A percentile compares a stretch with the other conserved stretches of the same genome.
Conservation (phyloP, 306 rosid genomes). For the Pyrus pyrifolia region DNA sequence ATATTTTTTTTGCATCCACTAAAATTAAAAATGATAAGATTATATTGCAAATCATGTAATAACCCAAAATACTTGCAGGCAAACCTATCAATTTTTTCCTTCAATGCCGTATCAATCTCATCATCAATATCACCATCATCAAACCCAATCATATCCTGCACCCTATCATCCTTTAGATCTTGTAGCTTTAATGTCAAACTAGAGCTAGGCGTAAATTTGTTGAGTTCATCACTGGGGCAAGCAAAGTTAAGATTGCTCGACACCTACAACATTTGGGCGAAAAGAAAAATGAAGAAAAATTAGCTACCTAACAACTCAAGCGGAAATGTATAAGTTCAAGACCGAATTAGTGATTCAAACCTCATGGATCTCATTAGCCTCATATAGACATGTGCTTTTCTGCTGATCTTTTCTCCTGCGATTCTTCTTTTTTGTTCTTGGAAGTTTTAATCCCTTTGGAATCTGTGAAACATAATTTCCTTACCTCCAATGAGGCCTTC, state of each 20-base stretch:
- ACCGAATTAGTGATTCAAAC: conserved; percentile 18
- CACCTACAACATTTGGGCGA: not conserved
- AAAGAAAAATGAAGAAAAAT: not conserved
- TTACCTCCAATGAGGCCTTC: conserved; percentile 18
- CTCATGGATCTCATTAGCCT: conserved; percentile 39
- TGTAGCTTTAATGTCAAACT: conserved; percentile 31
- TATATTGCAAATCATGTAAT: not conserved
- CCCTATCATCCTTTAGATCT: conserved; percentile 10
- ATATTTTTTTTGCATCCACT: not conserved
- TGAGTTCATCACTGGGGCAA: conserved; percentile 15
- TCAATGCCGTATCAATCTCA: conserved; percentile 78
- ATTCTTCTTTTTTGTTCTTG: conserved; percentile 77
- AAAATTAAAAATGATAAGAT: not conserved
- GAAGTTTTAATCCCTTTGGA: conserved; percentile 43
- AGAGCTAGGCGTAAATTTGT: conserved; percentile 27
- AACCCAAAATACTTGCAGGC: not conserved
- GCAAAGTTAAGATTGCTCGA: not conserved
- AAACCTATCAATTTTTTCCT: conserved; percentile 82
- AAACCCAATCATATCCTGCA: conserved; percentile 30
- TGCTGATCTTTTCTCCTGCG: conserved; percentile 64
- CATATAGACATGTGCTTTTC: conserved; percentile 37
- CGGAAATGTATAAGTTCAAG: not conserved
- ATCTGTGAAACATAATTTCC: conserved; percentile 36
- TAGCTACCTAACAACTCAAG: not conserved
- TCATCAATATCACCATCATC: conserved; percentile 67